Conservation (phyloP, 768 basidiomycete genomes). For the Lactarius evosmus region DNA sequence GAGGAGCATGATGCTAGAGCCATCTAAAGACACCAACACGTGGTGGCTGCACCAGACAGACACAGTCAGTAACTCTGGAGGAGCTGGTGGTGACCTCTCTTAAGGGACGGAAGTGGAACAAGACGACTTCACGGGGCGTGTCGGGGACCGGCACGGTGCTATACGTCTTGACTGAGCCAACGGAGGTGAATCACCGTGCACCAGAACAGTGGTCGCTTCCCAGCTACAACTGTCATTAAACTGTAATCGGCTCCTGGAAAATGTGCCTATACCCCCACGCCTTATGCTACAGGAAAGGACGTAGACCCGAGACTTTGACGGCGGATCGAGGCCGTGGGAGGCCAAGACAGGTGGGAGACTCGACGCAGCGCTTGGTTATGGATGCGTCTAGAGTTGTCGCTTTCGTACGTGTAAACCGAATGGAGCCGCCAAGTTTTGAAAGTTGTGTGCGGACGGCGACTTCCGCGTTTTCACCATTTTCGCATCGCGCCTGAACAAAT, state of each 20-base stretch:
- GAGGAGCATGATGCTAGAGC: neutral
- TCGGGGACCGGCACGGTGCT: neutral
- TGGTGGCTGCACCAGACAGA: neutral
- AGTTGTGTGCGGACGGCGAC: constrained; percentile 12
- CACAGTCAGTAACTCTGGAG: neutral
- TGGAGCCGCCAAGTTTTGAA: constrained; percentile 7
- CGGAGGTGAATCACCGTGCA: constrained; percentile 8
- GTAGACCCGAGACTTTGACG: neutral
- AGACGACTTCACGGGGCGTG: no score
- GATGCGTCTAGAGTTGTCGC: neutral
- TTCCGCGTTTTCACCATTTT: constrained; percentile 11
- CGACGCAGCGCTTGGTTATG: neutral
- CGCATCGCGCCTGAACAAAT: constrained; percentile 11
- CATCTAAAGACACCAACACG: neutral
- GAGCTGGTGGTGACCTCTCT: neutral
- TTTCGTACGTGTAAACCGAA: neutral
- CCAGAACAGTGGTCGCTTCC: constrained; percentile 6
- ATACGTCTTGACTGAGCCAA: neutral
- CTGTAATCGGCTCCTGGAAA: neutral
- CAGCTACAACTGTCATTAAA: neutral
- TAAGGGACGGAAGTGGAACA: neutral
- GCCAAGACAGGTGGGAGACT: neutral
- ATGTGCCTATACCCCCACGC: neutral
- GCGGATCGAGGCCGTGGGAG: constrained; percentile 4
- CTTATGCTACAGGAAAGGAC: neutral